A percentile compares a stretch with the other conserved stretches of the same genome.
Conservation (phyloP, 1,139 yeast species). For the Geotrichum reessii region DNA sequence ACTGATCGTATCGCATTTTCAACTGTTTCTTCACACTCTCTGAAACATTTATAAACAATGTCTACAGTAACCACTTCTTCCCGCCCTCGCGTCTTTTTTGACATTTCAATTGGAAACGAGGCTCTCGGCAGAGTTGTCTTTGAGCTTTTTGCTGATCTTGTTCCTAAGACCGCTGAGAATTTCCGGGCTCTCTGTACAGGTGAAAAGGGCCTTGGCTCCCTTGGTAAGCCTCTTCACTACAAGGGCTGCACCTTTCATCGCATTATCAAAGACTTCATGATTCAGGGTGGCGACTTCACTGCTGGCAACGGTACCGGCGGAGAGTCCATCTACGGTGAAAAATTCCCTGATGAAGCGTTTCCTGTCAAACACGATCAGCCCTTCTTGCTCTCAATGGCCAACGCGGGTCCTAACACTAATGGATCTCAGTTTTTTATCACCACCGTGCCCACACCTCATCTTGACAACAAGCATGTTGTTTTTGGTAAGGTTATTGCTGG, state of each 20-base stretch:
- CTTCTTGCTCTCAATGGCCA: slow-evolving; percentile 90
- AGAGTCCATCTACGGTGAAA: slow-evolving; percentile 90
- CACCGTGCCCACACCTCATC: slow-evolving; percentile 75
- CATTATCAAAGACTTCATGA: slow-evolving; percentile 54
- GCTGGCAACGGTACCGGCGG: slow-evolving; percentile 90
- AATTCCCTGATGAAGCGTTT: slow-evolving; percentile 91
- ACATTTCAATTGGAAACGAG: slow-evolving; percentile 75
- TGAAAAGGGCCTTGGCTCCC: slow-evolving; percentile 63
- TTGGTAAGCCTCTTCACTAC: slow-evolving; percentile 64
- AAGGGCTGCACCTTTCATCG: slow-evolving; percentile 85
- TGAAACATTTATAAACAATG: slow-evolving; percentile 3
- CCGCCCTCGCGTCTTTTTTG: slow-evolving; percentile 58
- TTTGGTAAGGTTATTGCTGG: slow-evolving; percentile 88
- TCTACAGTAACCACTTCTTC: slow-evolving; percentile 6
- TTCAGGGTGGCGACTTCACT: slow-evolving; percentile 85
- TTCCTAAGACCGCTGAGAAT: slow-evolving; percentile 90
- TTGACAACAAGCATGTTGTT: slow-evolving; percentile 93
- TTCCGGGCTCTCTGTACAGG: slow-evolving; percentile 89
- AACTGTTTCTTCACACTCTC: not conserved
- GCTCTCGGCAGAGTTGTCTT: slow-evolving; percentile 62
- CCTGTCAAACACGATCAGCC: slow-evolving; percentile 71
- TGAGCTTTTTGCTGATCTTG: slow-evolving; percentile 72
- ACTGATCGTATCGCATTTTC: not conserved
- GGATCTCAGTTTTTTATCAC: slow-evolving; percentile 92
- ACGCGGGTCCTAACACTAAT: slow-evolving; percentile 90